These are phyloP conservation scores for Chamaecrista fasciculata DNA, from an alignment of 306 rosid genomes.

Conservation along the genomic window DNA sequence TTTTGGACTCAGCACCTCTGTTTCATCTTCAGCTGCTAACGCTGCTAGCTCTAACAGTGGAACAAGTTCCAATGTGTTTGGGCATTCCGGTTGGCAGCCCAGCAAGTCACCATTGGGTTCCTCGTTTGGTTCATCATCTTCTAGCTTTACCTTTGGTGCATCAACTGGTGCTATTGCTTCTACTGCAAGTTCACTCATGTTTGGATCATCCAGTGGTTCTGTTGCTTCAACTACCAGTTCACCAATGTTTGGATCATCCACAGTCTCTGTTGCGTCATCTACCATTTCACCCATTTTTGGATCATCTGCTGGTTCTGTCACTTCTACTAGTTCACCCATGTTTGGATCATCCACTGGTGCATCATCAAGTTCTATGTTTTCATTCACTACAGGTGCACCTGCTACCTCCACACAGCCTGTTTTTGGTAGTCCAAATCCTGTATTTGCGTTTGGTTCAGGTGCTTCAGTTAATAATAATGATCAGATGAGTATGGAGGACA, in stretches of 20 bases:
- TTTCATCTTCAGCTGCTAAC: constrained; percentile 48
- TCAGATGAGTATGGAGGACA: constrained; percentile 82
- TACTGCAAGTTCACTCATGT: constrained; percentile 30
- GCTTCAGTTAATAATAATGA: constrained; percentile 54
- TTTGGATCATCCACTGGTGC: constrained; percentile 56
- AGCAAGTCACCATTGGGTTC: constrained; percentile 53
- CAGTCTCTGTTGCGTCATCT: not conserved
- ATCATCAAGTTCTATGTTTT: constrained; percentile 49
- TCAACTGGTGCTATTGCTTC: constrained; percentile 39
- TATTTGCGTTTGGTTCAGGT: constrained; percentile 45
- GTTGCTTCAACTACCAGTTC: constrained; percentile 37
- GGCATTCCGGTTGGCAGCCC: constrained; percentile 53
- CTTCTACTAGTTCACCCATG: constrained; percentile 32
- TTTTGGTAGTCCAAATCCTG: constrained; percentile 49
- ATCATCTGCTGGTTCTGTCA: not conserved
- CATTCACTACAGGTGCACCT: constrained; percentile 52
- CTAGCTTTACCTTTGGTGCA: constrained; percentile 36
- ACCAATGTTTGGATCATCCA: not conserved
- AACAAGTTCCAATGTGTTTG: constrained; percentile 44
- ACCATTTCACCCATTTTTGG: not conserved
- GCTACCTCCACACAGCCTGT: constrained; percentile 53
- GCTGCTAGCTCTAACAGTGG: constrained; percentile 47
- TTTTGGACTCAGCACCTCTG: constrained; percentile 43
- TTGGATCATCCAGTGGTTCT: constrained; percentile 35
- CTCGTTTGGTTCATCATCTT: constrained; percentile 33